phyloP scores from a whole-genome alignment of 805 yeast genomes.

The Metschnikowia koreensis region DNA sequence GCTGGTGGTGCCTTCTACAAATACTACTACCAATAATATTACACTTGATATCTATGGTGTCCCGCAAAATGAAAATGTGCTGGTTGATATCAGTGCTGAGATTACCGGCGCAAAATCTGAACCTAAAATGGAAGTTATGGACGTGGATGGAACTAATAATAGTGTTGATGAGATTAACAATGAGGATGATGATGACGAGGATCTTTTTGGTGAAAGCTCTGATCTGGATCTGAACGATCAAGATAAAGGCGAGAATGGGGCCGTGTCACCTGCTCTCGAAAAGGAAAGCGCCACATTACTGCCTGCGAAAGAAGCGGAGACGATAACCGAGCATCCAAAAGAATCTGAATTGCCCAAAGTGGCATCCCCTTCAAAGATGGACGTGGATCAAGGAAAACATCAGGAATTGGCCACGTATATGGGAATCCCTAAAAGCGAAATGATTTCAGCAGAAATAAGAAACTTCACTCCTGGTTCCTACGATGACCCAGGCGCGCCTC shows the following conservation, averaged over 20 bases:
- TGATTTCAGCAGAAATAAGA: constrained; percentile 36
- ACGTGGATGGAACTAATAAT: neutral
- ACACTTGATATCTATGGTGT: no score
- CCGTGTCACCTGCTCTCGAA: no score
- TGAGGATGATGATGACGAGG: constrained; percentile 11
- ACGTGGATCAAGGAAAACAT: neutral
- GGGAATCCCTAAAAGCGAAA: constrained; percentile 59
- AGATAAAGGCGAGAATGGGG: no score
- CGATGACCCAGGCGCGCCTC: constrained; percentile 82
- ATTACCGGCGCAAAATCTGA: no score
- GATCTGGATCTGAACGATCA: constrained; percentile 9
- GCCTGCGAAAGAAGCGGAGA: no score
- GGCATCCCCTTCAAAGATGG: neutral
- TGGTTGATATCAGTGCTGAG: no score
- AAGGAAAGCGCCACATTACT: no score
- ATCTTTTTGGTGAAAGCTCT: constrained; percentile 18
- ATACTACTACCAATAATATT: no score
- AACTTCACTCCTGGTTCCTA: constrained; percentile 30
- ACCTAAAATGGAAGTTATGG: no score
- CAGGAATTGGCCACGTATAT: constrained; percentile 21
- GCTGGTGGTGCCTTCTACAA: neutral
- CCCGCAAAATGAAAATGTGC: no score
- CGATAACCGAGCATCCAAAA: neutral
- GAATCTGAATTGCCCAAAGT: neutral
- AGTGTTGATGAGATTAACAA: neutral